phyloP scores from a whole-genome alignment of 106 monocot species.

The Acorus calamus region DNA sequence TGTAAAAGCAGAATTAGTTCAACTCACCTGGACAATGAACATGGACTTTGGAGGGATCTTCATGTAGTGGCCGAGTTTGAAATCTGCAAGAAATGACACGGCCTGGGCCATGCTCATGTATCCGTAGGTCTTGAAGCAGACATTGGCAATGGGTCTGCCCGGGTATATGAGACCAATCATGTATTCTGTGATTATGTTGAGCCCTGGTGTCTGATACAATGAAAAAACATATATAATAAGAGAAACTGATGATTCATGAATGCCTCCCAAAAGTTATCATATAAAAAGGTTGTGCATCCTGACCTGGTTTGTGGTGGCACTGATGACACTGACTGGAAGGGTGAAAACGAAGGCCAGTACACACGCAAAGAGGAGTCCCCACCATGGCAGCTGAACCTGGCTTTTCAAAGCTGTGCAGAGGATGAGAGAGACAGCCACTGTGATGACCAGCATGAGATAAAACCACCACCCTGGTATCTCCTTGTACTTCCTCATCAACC shows the following conservation, averaged over 20 bases:
- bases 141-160: constrained; percentile 77
- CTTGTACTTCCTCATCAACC: constrained; percentile 71
- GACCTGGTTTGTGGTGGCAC: constrained; percentile 96
- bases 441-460: constrained; percentile 25
- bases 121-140: constrained; percentile 93
- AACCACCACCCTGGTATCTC: constrained; percentile 95
- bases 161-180: constrained; percentile 75
- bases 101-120: constrained; percentile 99
- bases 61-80: constrained; percentile 92
- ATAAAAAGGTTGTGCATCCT: too few relatives aligned
- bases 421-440: constrained; percentile 42
- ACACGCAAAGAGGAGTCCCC: constrained; percentile 86
- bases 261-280: too few relatives aligned
- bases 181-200: constrained; percentile 93
- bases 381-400: constrained; percentile 88
- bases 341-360: constrained; percentile 83
- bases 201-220: constrained; percentile 58
- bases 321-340: constrained; percentile 90
- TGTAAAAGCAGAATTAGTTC: background rate
- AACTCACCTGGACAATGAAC: constrained; percentile 72
- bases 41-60: constrained; percentile 92
- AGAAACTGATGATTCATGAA: too few relatives aligned
- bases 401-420: constrained; percentile 64
- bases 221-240: background rate
- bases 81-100: constrained; percentile 76